phyloP scores from a whole-genome alignment of 108 stramenopile species.

The Cylindrotheca fusiformis region DNA sequence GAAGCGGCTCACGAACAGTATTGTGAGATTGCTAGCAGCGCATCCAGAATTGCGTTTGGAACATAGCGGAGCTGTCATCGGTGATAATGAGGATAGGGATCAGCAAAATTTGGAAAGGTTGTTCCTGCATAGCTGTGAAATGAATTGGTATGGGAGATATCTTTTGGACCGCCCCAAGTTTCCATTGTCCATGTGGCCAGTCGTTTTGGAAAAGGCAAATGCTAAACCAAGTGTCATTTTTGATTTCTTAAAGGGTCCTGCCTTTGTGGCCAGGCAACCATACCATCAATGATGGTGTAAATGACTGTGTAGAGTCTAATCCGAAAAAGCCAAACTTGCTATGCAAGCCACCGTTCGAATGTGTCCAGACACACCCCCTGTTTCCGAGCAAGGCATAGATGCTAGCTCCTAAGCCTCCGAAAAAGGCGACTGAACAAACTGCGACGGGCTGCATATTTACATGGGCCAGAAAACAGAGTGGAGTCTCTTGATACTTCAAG shows the following conservation, averaged over 20 bases:
- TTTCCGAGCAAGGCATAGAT: too few species aligned
- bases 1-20: not conserved
- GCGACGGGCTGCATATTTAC: too few species aligned
- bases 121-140: not conserved
- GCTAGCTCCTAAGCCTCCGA: too few species aligned
- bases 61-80: not conserved
- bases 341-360: too few species aligned
- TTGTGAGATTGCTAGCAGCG: not conserved
- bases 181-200: not conserved
- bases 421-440: too few species aligned
- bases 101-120: too few species aligned
- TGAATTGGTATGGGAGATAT: not conserved
- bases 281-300: not conserved
- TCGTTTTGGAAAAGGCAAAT: not conserved
- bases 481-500: too few species aligned
- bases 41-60: not conserved
- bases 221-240: not conserved
- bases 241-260: not conserved
- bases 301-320: too few species aligned
- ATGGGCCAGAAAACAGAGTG: too few species aligned
- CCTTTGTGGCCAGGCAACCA: not conserved
- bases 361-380: too few species aligned
- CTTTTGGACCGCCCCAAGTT: not conserved
- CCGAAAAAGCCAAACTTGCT: too few species aligned
- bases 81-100: too few species aligned